Percentiles rank a stretch among this genome's conserved stretches.
Evolutionary conservation across 352 stramenopile species (phyloP).

Genomic region (Phytophthora kernoviae): DNA sequence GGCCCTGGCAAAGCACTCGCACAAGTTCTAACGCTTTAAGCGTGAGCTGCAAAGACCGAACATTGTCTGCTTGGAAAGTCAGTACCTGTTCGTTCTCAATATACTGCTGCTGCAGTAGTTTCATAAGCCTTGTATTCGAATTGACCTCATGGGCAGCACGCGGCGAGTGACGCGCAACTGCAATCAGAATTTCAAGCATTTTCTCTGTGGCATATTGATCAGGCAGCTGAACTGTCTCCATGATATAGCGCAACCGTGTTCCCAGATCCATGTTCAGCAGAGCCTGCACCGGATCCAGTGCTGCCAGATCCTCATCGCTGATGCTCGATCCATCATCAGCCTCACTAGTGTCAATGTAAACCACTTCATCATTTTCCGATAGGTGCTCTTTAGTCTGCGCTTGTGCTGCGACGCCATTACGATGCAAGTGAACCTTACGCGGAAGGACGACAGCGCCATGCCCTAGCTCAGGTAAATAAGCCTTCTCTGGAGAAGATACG

Average conservation of each 20-base stretch:
- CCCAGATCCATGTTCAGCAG: conserved; percentile 64
- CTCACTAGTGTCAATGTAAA: conserved; percentile 58
- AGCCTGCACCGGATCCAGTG: conserved; percentile 60
- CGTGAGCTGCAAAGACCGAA: conserved; percentile 41
- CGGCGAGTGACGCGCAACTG: conserved; percentile 56
- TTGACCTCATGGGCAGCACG: conserved; percentile 48
- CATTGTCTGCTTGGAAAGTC: conserved; percentile 32
- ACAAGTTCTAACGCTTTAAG: conserved; percentile 51
- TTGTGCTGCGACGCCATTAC: conserved; percentile 12
- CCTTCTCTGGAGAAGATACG: conserved; percentile 1
- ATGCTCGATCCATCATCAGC: conserved; percentile 42
- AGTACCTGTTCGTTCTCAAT: conserved; percentile 57
- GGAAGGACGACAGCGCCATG: conserved; percentile 38
- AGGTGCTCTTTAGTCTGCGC: neutral
- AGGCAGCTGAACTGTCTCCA: conserved; percentile 51
- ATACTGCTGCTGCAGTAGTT: conserved; percentile 50
- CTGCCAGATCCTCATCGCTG: conserved; percentile 55
- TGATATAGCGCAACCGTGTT: conserved; percentile 54
- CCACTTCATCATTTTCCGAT: conserved; percentile 32
- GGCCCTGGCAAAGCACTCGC: conserved; percentile 50
- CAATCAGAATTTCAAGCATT: conserved; percentile 62
- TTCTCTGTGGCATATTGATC: conserved; percentile 47
- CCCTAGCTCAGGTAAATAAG: conserved; percentile 28
- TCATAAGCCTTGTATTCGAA: conserved; percentile 48
- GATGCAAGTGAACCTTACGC: conserved; percentile 45